Conservation (phyloP, 2,329 filamentous ascomycete genomes). For the Grosmannia huntii region DNA sequence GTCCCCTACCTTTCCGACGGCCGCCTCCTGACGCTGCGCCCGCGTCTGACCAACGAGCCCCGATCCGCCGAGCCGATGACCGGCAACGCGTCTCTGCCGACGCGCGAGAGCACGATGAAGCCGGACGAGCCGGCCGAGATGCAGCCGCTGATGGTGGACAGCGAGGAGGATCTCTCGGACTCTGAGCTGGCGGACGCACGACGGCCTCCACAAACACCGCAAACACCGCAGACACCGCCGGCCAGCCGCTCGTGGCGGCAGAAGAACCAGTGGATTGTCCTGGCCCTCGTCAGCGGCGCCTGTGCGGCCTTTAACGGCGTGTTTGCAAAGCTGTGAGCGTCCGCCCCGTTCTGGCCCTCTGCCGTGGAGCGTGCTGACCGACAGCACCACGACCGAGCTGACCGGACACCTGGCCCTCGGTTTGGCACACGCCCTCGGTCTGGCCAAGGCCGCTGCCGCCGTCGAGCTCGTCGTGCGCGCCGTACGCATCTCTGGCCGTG, state of each 20-base stretch:
- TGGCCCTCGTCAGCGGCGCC: conserved; percentile 60
- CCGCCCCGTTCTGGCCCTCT: conserved; percentile 12
- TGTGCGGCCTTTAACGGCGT: conserved; percentile 74
- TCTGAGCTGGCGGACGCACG: not conserved
- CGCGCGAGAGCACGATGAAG: not conserved
- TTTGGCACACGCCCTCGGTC: conserved; percentile 30
- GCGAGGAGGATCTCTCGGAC: not conserved
- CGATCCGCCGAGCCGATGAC: not conserved
- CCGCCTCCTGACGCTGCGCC: not conserved
- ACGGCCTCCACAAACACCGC: not conserved
- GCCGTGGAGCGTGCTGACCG: not conserved
- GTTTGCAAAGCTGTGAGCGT: conserved; percentile 64
- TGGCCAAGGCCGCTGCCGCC: conserved; percentile 25
- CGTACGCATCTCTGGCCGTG: conserved; percentile 25
- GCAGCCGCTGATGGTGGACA: not conserved
- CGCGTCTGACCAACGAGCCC: not conserved
- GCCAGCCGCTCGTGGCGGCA: conserved; percentile 12
- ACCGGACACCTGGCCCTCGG: conserved; percentile 33
- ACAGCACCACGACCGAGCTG: conserved; percentile 38
- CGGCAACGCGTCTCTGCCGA: not conserved
- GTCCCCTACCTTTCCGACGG: not conserved
- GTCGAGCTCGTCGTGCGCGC: conserved; percentile 37
- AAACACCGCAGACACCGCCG: not conserved
- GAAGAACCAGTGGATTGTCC: conserved; percentile 47
- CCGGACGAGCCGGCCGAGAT: not conserved